Base-by-base conservation (phyloP, 176 grass and related monocot genomes). In the Melocanna baccifera region DNA sequence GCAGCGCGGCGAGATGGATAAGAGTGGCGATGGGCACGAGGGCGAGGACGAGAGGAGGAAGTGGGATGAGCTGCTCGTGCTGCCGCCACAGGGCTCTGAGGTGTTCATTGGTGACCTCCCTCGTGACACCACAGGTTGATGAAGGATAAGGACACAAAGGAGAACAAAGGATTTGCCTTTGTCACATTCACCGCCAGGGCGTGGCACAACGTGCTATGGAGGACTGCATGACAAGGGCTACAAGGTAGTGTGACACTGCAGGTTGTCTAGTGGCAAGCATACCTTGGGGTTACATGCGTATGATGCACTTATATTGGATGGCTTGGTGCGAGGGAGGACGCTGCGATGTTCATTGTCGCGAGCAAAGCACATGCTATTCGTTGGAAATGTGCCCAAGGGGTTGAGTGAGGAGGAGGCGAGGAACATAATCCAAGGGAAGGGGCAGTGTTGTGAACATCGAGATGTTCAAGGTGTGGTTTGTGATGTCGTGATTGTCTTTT, bases 341-440 rank as follows among this genome's bases (percentile, higher is more conserved):
- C 76, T 99, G 88, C 91, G 96, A 34, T 99, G 96, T 81, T 96
- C 96, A 26, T 63, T 94, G 65, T 92, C 96, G 0, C 93, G 96
- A 88, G 93, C 90, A 55, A 98, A 98, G 59, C 96, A 96, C 80
- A 89, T 93, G 43, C 85, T 98, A 34, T 98, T 98, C 19, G 59
- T 98, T 29, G 96, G 96, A 22, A 98, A 98, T 87, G 93, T 98
- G 53, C 96, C 96, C 5, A 98, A 98, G 84, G 91, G 93, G 48
- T 93, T 98, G 87, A 78, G 91, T 29, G 96, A 98, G 77, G 96
- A 94, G 11, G 93, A 98, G 51, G 81, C 96, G 30, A 89, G 78
- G 22, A 94, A 81, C 53, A 91, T 96, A 82, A 93, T 98, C 20
- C 84, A 96, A 32, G 91, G 79, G 4, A 92, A 89, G 76, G 91